Evolutionary conservation across 116 monocot species (phyloP).

Genomic region (Phalaenopsis hybrid): DNA sequence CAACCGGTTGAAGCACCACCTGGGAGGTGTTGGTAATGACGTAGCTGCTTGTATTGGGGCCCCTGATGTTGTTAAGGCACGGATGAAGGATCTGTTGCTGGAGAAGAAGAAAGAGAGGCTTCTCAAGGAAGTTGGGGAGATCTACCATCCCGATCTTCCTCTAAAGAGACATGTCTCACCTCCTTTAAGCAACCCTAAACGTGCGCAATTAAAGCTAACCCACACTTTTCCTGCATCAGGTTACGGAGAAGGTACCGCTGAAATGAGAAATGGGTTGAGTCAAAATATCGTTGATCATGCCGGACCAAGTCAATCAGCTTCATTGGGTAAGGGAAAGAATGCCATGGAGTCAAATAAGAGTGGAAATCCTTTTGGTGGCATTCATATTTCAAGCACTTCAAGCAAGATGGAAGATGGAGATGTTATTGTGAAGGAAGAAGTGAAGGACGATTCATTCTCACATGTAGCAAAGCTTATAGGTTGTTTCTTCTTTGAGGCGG

Average conservation of each 20-base stretch:
- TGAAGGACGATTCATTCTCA: slow-evolving; percentile 15
- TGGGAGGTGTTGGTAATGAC: slow-evolving; percentile 42
- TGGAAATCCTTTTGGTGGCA: neutral
- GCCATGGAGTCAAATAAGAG: neutral
- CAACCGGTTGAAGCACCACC: slow-evolving; percentile 56
- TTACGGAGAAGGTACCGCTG: neutral
- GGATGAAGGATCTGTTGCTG: slow-evolving; percentile 29
- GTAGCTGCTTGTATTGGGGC: slow-evolving; percentile 32
- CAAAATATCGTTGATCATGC: neutral
- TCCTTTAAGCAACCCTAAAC: slow-evolving; percentile 11
- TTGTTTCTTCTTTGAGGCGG: slow-evolving; percentile 54
- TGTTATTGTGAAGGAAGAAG: slow-evolving; percentile 25
- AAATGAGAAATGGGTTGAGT: neutral
- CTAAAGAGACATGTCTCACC: slow-evolving; percentile 35
- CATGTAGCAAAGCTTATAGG: slow-evolving; percentile 39
- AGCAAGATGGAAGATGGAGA: slow-evolving; percentile 18
- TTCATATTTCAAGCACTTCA: neutral
- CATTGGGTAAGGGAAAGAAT: slow-evolving; percentile 5
- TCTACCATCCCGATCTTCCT: slow-evolving; percentile 54
- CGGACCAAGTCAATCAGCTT: neutral
- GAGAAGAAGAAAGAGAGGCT: slow-evolving; percentile 53
- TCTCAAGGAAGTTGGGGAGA: slow-evolving; percentile 39
- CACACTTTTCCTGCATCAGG: neutral
- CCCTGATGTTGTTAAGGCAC: slow-evolving; percentile 27
- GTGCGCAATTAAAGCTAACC: slow-evolving; percentile 1